Evolutionary conservation across 1,139 yeast species (phyloP).

Genomic region (Lodderomyces beijingensis): DNA sequence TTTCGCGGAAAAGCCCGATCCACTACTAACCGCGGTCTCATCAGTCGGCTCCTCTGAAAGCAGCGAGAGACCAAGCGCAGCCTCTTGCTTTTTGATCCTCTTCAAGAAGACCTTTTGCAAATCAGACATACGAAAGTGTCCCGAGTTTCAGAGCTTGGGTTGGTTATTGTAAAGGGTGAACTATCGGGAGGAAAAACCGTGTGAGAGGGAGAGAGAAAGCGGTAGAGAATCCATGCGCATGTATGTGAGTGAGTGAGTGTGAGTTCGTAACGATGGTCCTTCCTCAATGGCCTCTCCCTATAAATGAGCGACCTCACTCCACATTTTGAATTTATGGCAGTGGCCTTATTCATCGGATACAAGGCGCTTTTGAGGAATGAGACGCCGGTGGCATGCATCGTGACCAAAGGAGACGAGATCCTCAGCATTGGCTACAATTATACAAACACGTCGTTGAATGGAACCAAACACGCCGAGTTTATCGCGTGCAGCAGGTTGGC

Average conservation of each 20-base stretch:
- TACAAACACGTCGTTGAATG: constrained; percentile 81
- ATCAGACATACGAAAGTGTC: no score
- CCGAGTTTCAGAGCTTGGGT: no score
- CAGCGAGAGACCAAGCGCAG: constrained; percentile 30
- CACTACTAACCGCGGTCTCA: constrained; percentile 1
- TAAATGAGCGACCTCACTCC: constrained; percentile 20
- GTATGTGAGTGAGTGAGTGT: no score
- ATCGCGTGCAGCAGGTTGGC: constrained; percentile 44
- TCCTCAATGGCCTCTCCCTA: no score
- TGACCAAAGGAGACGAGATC: constrained; percentile 39
- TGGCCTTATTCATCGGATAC: constrained; percentile 38
- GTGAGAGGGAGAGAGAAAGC: neutral
- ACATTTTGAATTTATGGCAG: constrained; percentile 34
- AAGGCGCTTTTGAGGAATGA: constrained; percentile 47
- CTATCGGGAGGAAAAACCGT: constrained; percentile 1
- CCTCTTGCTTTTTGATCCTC: constrained; percentile 35
- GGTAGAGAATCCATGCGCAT: no score
- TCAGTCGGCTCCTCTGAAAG: constrained; percentile 22
- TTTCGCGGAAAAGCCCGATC: no score
- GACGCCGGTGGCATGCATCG: constrained; percentile 74
- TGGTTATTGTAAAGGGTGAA: neutral
- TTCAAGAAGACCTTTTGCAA: constrained; percentile 39
- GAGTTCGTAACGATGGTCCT: no score
- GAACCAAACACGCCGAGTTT: constrained; percentile 91
- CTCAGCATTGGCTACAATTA: constrained; percentile 83